These are phyloP conservation scores for Tolypocladium pustulatum DNA, from an alignment of 2,329 filamentous ascomycete species.

Conservation along the genomic window DNA sequence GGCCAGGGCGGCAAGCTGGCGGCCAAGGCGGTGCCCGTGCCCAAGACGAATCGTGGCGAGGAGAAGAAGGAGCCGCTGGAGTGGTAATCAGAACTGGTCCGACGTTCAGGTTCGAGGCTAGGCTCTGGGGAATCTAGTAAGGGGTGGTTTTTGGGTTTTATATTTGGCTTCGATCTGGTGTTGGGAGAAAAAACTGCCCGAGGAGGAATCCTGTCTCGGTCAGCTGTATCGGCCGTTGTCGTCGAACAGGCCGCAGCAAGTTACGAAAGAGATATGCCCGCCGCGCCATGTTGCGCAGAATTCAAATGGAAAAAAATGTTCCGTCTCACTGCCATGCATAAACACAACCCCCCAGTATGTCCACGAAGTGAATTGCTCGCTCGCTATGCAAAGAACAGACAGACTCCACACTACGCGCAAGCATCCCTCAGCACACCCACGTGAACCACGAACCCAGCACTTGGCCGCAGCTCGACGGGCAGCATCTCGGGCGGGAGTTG, in stretches of 20 bases:
- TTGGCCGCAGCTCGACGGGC: constrained; percentile 45
- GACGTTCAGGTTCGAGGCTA: too few species aligned
- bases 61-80: constrained; percentile 77
- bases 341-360: too few species aligned
- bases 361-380: neutral
- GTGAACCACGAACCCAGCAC: constrained; percentile 74
- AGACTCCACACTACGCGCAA: too few species aligned
- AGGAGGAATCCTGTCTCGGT: neutral
- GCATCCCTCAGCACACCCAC: constrained; percentile 49
- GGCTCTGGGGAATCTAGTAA: neutral
- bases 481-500: constrained; percentile 57
- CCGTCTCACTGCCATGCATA: too few species aligned
- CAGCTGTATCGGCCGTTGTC: neutral
- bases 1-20: constrained; percentile 44
- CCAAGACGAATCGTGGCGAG: constrained; percentile 82
- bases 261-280: neutral
- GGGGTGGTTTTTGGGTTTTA: neutral
- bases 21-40: constrained; percentile 57
- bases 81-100: constrained; percentile 46
- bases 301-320: neutral
- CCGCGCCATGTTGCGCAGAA: neutral
- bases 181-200: neutral
- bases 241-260: neutral
- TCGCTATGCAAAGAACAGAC: too few species aligned
- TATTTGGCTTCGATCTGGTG: neutral